Evolutionary conservation across 805 yeast species (phyloP).

Genomic region (Candida krabiensis): DNA sequence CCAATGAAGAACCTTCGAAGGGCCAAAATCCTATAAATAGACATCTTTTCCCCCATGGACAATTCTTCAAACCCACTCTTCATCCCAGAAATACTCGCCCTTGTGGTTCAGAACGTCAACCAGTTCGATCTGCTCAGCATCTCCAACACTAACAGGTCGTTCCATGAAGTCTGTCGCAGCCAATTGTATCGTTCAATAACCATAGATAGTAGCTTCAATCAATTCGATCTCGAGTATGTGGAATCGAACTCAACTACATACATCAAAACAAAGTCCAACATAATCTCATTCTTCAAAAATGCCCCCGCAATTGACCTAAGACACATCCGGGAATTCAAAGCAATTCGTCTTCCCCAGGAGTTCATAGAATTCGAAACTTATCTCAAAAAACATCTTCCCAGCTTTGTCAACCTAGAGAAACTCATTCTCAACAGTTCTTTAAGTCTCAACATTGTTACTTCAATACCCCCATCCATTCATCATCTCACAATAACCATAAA

Average conservation of each 20-base stretch:
- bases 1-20: too few species aligned
- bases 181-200: constrained; percentile 22
- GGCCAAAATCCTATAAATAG: too few species aligned
- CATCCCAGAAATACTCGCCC: constrained; percentile 23
- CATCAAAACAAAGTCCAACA: constrained; percentile 17
- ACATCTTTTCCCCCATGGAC: too few species aligned
- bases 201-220: constrained; percentile 23
- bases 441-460: constrained; percentile 11
- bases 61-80: constrained; percentile 4
- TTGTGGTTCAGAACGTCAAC: constrained; percentile 15
- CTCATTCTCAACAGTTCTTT: constrained; percentile 14
- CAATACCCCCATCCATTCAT: constrained; percentile 4
- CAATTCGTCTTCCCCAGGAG: constrained; percentile 25
- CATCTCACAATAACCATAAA: constrained; percentile 10
- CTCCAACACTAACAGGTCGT: constrained; percentile 7
- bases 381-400: constrained; percentile 6
- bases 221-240: constrained; percentile 27
- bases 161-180: constrained; percentile 8
- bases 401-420: constrained; percentile 2
- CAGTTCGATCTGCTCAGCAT: constrained; percentile 28
- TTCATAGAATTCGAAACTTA: constrained; percentile 28
- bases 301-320: constrained; percentile 5
- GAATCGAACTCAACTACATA: constrained; percentile 9
- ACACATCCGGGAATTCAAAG: constrained; percentile 13
- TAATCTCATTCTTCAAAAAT: constrained; percentile 8